These are phyloP conservation scores for Beta corolliflora DNA, from an alignment of 179 eudicot genomes.

Conservation along the genomic window DNA sequence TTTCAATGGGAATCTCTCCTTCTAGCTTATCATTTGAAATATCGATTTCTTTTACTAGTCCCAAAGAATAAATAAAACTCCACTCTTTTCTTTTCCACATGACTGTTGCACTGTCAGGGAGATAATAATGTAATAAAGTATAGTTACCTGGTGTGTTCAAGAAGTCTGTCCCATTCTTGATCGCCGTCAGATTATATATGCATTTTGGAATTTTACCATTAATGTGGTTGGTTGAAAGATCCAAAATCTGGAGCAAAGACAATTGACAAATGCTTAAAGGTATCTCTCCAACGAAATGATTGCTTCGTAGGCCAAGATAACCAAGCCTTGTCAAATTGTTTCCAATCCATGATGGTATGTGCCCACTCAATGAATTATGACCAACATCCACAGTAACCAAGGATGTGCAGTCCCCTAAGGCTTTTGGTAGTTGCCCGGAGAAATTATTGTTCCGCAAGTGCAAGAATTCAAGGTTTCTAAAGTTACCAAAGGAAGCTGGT, in stretches of 20 bases:
- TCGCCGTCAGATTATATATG: constrained; percentile 22
- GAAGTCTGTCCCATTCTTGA: not conserved
- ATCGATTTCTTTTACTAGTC: constrained; percentile 12
- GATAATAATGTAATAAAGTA: not conserved
- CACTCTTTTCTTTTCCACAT: constrained; percentile 24
- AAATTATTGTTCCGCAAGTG: constrained; percentile 35
- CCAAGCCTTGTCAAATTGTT: not conserved
- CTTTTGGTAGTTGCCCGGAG: constrained; percentile 26
- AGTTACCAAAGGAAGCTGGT: constrained; percentile 30
- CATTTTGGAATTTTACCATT: constrained; percentile 31
- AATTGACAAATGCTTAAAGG: constrained; percentile 26
- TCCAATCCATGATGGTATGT: constrained; percentile 37
- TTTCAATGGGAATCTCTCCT: constrained; percentile 33
- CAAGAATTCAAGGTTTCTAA: not conserved
- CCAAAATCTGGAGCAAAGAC: constrained; percentile 25
- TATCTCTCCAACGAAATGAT: constrained; percentile 34
- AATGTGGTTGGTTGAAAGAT: constrained; percentile 28
- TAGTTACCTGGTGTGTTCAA: not conserved
- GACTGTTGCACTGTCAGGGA: not conserved
- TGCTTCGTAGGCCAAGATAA: constrained; percentile 30
- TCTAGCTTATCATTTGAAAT: constrained; percentile 23
- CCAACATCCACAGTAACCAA: constrained; percentile 35
- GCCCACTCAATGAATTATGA: constrained; percentile 36
- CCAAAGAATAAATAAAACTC: not conserved
- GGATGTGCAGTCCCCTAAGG: constrained; percentile 27